Evolutionary conservation across 345 rosid species (phyloP).

Genomic region (Luvunga scandens): DNA sequence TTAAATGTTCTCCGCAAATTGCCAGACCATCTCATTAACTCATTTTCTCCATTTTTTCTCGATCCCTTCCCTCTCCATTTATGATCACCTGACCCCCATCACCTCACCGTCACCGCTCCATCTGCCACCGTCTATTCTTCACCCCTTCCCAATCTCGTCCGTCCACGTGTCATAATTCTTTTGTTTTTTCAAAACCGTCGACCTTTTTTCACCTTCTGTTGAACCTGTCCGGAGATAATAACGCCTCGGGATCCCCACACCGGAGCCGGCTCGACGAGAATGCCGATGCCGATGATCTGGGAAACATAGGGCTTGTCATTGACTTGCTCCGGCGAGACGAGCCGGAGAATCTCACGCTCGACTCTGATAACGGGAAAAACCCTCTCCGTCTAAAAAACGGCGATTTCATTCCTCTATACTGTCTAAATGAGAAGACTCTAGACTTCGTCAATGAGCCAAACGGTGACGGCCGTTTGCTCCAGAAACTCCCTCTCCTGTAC

Average conservation of each 20-base stretch:
- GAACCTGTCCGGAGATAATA: constrained; percentile 90
- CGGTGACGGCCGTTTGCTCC: constrained; percentile 88
- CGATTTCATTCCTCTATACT: constrained; percentile 66
- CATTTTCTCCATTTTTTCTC: not conserved
- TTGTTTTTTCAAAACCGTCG: too few relatives aligned
- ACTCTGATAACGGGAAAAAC: constrained; percentile 72
- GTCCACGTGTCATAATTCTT: constrained; percentile 53
- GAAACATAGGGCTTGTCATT: constrained; percentile 80
- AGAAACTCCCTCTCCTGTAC: constrained; percentile 63
- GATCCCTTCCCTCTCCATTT: constrained; percentile 24
- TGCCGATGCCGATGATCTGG: constrained; percentile 32
- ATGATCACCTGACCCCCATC: constrained; percentile 19
- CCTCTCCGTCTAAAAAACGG: constrained; percentile 67
- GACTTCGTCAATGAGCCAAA: constrained; percentile 69
- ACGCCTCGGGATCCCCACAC: constrained; percentile 98
- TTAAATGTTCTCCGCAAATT: constrained; percentile 32
- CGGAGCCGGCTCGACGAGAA: constrained; percentile 83
- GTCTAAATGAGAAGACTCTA: constrained; percentile 73
- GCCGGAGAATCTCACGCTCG: constrained; percentile 46
- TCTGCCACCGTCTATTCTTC: constrained; percentile 26
- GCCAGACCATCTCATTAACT: constrained; percentile 30
- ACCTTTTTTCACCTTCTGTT: constrained; percentile 34
- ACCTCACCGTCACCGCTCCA: constrained; percentile 14
- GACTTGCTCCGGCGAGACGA: constrained; percentile 70
- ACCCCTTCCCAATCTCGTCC: constrained; percentile 25